Evolutionary conservation across 371 early-diverging fungal species (phyloP).

Genomic region (Rhizopus microsporus): DNA sequence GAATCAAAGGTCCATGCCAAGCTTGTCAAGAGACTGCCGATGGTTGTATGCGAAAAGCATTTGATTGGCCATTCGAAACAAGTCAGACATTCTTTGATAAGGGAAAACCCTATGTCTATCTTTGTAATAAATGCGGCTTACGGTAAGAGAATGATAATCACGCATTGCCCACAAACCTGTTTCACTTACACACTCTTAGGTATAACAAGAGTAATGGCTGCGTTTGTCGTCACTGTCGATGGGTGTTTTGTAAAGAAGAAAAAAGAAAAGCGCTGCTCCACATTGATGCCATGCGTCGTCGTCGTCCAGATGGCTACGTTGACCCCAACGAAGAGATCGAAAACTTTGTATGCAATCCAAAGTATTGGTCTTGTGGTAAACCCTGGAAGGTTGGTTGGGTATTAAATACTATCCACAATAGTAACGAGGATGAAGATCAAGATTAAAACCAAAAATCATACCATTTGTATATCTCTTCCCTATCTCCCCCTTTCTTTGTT

Average conservation of each 20-base stretch:
- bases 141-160: slow-evolving; percentile 21
- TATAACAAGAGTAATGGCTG: slow-evolving; percentile 50
- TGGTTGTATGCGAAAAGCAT: slow-evolving; percentile 55
- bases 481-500: not conserved
- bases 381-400: slow-evolving; percentile 57
- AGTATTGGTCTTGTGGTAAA: slow-evolving; percentile 47
- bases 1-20: slow-evolving; percentile 50
- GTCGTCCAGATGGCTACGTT: slow-evolving; percentile 39
- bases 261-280: slow-evolving; percentile 46
- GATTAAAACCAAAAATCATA: not conserved
- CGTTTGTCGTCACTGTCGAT: slow-evolving; percentile 49
- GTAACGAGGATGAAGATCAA: slow-evolving; percentile 24
- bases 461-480: not conserved
- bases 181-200: slow-evolving; percentile 18
- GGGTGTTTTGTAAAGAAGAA: slow-evolving; percentile 56
- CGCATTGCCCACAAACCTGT: not conserved
- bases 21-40: slow-evolving; percentile 50
- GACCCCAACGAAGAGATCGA: slow-evolving; percentile 50
- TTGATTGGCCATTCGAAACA: slow-evolving; percentile 48
- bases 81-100: slow-evolving; percentile 37
- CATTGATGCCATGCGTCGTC: slow-evolving; percentile 44
- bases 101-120: slow-evolving; percentile 48
- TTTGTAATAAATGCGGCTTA: slow-evolving; percentile 54
- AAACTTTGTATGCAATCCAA: slow-evolving; percentile 46
- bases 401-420: slow-evolving; percentile 26